Evolutionary conservation across 73 alveolate genomes (phyloP), one percentile per base, ranked within the genome.

Genomic region (Paramecium sexaurelia): DNA sequence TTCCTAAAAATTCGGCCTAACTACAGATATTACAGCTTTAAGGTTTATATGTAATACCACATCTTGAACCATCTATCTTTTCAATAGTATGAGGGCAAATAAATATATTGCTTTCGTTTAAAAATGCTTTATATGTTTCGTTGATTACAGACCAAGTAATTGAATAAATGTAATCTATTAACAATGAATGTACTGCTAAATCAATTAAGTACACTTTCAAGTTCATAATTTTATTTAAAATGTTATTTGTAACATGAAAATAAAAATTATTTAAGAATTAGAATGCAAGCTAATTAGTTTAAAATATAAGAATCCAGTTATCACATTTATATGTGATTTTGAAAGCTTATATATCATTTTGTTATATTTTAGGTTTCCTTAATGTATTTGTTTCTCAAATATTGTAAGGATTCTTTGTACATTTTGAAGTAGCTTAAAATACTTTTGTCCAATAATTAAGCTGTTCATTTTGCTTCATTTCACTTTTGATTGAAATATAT

Each of bases 361-460:
- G n/a, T 7, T 32, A 0, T 61, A 9, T 61, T 26, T 27, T 61
- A 26, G 19, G 17, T 32, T 29, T 26, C 43, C 9, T 61, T 26
- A 24, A 20, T 32, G 9, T 61, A 29, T 32, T 61, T 61, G 11
- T 61, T 13, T 29, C 22, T 26, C 83, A 61, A 61, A 61, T 61
- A 61, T 13, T 19, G 20, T 15, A 26, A 24, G 6, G 86, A 71
- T 36, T 71, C 36, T 17, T 71, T 5, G 56, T 7, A 3, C 61
- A 36, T 0, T 71, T 37, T 10, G 85, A 35, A 32, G 55, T 6
- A 0, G 37, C 55, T 13, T 69, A n/a, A n/a, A 33, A 69, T 15
- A 71, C 86, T 71, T 61, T 71, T 1, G 86, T 71, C 86, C 86
- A 71, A 71, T 71, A 71, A 37, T 33, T 19, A 33, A 27, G 37